Evolutionary conservation across 768 basidiomycete species (phyloP).

Genomic region (Lactarius akahatsu): DNA sequence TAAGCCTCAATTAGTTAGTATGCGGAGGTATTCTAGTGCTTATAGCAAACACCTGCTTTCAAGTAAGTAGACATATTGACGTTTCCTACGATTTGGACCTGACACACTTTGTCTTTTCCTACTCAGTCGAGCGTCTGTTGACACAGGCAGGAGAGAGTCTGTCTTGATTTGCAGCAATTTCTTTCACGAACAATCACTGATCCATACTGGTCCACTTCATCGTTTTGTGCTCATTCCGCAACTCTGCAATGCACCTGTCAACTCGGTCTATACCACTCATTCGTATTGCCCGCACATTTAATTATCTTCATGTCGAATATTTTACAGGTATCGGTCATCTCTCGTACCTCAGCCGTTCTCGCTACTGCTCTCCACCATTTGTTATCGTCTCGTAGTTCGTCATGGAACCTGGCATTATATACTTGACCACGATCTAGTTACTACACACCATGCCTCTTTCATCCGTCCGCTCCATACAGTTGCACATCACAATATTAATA

Average conservation of each 20-base stretch:
- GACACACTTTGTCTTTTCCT: constrained; percentile 6
- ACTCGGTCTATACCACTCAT: constrained; percentile 20
- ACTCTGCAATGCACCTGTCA: constrained; percentile 18
- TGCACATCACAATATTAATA: constrained; percentile 25
- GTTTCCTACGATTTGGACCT: neutral
- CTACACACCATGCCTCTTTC: constrained; percentile 11
- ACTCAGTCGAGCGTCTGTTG: constrained; percentile 66
- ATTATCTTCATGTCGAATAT: constrained; percentile 25
- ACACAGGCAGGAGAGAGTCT: constrained; percentile 26
- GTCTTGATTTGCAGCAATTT: constrained; percentile 8
- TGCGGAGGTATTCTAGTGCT: constrained; percentile 69
- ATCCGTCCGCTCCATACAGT: constrained; percentile 22
- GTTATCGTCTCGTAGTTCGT: constrained; percentile 11
- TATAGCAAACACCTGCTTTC: constrained; percentile 81
- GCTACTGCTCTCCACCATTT: constrained; percentile 18
- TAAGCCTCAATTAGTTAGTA: constrained; percentile 62
- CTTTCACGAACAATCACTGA: constrained; percentile 5
- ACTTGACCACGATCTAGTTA: constrained; percentile 23
- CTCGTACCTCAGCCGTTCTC: constrained; percentile 11
- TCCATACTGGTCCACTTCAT: constrained; percentile 11
- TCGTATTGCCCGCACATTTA: constrained; percentile 25
- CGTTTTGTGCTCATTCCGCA: constrained; percentile 16
- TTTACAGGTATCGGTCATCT: constrained; percentile 14
- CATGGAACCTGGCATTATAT: constrained; percentile 23
- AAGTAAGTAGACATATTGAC: constrained; percentile 49